Evolutionary conservation across 2,329 filamentous ascomycete genomes (phyloP), one percentile per base, ranked within the genome.

Genomic region (Ascochyta lentis): DNA sequence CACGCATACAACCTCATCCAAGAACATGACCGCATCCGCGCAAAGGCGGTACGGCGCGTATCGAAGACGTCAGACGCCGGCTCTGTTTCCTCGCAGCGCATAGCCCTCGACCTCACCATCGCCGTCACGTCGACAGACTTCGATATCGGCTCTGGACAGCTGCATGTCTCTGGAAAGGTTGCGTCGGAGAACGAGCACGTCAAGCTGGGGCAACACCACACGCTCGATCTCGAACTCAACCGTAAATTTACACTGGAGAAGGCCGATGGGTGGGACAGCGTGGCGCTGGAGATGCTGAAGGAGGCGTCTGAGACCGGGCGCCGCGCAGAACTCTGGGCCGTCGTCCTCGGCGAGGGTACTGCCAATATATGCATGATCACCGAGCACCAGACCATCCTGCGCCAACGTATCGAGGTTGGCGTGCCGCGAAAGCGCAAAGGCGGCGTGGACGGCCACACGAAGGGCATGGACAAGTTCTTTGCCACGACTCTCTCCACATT

Each of bases 231-330:
- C 41, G 94, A 97, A 73, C 81, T 96, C 54, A 87, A 95, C 68
- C 85, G 93, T 38, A 88, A 92, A 46, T 98, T 98, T 67, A 94
- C 90, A 6, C 75, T 99, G 7, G 89, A 92, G 78, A 98, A 98
- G 78, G 88, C 71, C 49, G 64, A 78, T 72, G 85, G 92, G 38
- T 99, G 95, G 95, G 95, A 99, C 76, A 93, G 89, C 64, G 87
- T 99, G 10, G 91, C 93, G 3, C 80, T 89, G 43, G 87, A 90
- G 56, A 89, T 90, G 41, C 83, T 99, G 10, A 82, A 85, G 53
- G 91, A 96, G 73, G 89, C 92, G 0, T 83, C 94, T 13, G 88
- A 91, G 66, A 86, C 90, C 64, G 89, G 91, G 62, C 88, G 89
- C 68, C 87, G 90, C 59, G 92, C 92, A 1, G 89, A 94, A 59